A percentile compares a stretch with the other conserved stretches of the same genome.
These are phyloP conservation scores for Salix suchowensis DNA, from an alignment of 345 rosid genomes.

Conservation along the genomic window DNA sequence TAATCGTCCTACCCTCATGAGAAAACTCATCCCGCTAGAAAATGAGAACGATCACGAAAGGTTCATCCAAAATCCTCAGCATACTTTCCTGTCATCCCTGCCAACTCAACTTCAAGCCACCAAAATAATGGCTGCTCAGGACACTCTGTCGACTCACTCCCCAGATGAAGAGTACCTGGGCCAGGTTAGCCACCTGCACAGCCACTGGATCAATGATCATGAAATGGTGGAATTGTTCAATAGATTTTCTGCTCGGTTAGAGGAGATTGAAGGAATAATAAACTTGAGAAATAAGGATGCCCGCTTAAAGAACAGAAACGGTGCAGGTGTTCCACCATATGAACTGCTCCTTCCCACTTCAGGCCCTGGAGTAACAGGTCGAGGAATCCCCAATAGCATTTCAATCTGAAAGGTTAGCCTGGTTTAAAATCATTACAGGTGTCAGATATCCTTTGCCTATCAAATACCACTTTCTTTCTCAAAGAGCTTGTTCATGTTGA, in stretches of 20 bases:
- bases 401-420: conserved; percentile 46
- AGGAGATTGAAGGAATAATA: conserved; percentile 64
- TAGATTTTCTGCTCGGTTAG: conserved; percentile 49
- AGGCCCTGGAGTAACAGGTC: conserved; percentile 80
- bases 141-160: conserved; percentile 84
- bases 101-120: conserved; percentile 91
- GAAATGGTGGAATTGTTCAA: conserved; percentile 44
- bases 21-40: conserved; percentile 69
- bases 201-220: conserved; percentile 65
- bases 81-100: conserved; percentile 53
- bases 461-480: background rate
- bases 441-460: background rate
- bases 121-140: conserved; percentile 95
- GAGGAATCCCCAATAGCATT: conserved; percentile 92
- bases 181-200: conserved; percentile 43
- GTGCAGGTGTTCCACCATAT: conserved; percentile 90
- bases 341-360: conserved; percentile 80
- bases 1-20: conserved; percentile 74
- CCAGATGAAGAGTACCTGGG: conserved; percentile 85
- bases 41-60: conserved; percentile 51
- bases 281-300: conserved; percentile 54
- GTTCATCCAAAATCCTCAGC: conserved; percentile 67
- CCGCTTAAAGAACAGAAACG: conserved; percentile 60
- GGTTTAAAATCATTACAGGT: background rate
- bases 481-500: background rate